Conservation (phyloP, 2,329 filamentous ascomycete species). For the Pseudocercospora macadamiae region DNA sequence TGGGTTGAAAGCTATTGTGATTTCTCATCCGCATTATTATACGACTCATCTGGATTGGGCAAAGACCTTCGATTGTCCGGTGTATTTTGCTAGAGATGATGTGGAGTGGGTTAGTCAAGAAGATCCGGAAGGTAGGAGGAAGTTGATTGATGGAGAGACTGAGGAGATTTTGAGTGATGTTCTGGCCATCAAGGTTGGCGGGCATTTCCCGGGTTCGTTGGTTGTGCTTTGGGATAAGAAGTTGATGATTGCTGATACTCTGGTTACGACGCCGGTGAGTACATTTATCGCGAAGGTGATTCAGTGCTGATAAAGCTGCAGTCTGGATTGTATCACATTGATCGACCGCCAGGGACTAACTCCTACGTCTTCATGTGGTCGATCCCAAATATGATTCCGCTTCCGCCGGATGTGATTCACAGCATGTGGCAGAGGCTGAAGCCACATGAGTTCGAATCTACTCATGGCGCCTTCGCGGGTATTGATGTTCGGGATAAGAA, state of each 20-base stretch:
- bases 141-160: slow-evolving; percentile 48
- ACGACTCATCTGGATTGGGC: slow-evolving; percentile 77
- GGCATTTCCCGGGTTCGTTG: slow-evolving; percentile 77
- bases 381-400: slow-evolving; percentile 73
- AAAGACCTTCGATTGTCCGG: slow-evolving; percentile 65
- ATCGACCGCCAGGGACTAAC: slow-evolving; percentile 49
- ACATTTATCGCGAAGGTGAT: background rate
- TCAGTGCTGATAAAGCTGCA: slow-evolving; percentile 11
- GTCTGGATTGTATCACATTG: slow-evolving; percentile 43
- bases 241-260: slow-evolving; percentile 76
- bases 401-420: slow-evolving; percentile 64
- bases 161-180: slow-evolving; percentile 47
- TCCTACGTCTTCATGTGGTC: slow-evolving; percentile 76
- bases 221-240: slow-evolving; percentile 64
- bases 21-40: slow-evolving; percentile 76
- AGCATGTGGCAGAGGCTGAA: slow-evolving; percentile 72
- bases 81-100: slow-evolving; percentile 71
- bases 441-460: slow-evolving; percentile 63
- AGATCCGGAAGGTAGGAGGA: slow-evolving; percentile 46
- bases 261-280: slow-evolving; percentile 67
- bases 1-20: slow-evolving; percentile 68
- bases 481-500: slow-evolving; percentile 61
- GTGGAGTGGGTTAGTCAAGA: slow-evolving; percentile 62
- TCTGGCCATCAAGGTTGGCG: slow-evolving; percentile 70
- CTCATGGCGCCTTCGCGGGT: slow-evolving; percentile 68